Percentiles rank a stretch among this genome's conserved stretches.
These are phyloP conservation scores for Stereocaulon alpinum DNA, from an alignment of 495 filamentous ascomycete species.

Conservation along the genomic window DNA sequence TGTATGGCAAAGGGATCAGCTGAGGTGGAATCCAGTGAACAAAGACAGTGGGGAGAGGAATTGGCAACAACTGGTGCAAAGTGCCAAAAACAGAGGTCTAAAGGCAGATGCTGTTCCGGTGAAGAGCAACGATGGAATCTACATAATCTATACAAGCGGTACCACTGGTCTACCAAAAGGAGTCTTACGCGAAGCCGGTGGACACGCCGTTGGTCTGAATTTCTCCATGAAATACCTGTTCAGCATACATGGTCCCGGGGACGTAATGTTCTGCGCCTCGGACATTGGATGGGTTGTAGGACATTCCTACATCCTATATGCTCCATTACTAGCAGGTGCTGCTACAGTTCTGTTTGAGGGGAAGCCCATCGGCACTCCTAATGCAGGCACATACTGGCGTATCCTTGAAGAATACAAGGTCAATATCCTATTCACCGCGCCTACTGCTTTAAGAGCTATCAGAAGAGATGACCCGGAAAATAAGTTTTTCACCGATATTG, in stretches of 20 bases:
- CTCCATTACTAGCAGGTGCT: conserved; percentile 70
- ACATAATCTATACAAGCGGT: conserved; percentile 84
- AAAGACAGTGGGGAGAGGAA: conserved; percentile 58
- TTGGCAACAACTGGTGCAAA: conserved; percentile 68
- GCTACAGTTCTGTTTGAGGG: conserved; percentile 86
- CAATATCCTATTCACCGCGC: conserved; percentile 75
- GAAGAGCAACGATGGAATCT: conserved; percentile 63
- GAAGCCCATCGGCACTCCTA: conserved; percentile 82
- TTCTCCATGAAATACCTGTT: conserved; percentile 72
- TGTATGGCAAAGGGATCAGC: conserved; percentile 69
- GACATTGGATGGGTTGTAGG: conserved; percentile 83
- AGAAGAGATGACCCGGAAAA: conserved; percentile 74
- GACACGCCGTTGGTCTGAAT: conserved; percentile 78
- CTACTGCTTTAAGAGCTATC: conserved; percentile 79
- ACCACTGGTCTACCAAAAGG: conserved; percentile 87
- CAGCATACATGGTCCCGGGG: conserved; percentile 64
- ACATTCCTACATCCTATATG: conserved; percentile 79
- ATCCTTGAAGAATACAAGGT: conserved; percentile 77
- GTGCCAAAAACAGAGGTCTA: conserved; percentile 51
- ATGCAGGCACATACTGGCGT: conserved; percentile 80
- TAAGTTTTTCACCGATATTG: conserved; percentile 47
- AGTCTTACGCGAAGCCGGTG: conserved; percentile 71
- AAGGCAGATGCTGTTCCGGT: conserved; percentile 65
- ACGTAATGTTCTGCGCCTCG: conserved; percentile 77
- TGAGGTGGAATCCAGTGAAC: conserved; percentile 57